Conservation (phyloP, 306 rosid genomes). For the Castanea sativa region DNA sequence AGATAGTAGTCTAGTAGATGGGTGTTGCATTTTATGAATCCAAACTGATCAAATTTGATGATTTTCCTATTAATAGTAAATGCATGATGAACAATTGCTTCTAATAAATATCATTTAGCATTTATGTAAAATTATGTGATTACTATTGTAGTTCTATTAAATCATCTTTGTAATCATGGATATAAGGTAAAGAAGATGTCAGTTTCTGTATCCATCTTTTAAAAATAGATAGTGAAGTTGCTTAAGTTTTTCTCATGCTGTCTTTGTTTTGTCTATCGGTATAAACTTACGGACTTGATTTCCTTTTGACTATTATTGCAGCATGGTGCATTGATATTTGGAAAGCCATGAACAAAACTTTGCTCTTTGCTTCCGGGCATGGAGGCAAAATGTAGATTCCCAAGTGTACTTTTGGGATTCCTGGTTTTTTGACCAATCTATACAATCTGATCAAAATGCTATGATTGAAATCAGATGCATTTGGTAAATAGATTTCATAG, state of each 20-base stretch:
- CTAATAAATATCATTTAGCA: neutral
- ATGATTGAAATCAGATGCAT: conserved; percentile 1
- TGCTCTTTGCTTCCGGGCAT: conserved; percentile 3
- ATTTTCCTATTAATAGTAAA: neutral
- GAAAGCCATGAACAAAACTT: neutral
- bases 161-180: neutral
- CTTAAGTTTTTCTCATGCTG: neutral
- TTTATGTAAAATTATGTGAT: neutral
- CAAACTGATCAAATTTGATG: neutral
- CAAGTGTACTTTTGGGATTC: neutral
- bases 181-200: neutral
- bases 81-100: neutral
- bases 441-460: neutral
- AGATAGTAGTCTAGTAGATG: neutral
- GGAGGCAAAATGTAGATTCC: neutral
- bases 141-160: neutral
- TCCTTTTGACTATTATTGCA: conserved; percentile 19
- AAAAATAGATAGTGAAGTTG: conserved; percentile 8
- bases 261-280: conserved; percentile 1
- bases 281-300: conserved; percentile 17
- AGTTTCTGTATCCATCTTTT: neutral
- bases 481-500: neutral
- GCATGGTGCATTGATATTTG: conserved; percentile 22
- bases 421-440: conserved; percentile 2
- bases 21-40: neutral